Evolutionary conservation across 2,329 filamentous ascomycete species (phyloP).

Genomic region (Aspergillus ochraceoroseus): DNA sequence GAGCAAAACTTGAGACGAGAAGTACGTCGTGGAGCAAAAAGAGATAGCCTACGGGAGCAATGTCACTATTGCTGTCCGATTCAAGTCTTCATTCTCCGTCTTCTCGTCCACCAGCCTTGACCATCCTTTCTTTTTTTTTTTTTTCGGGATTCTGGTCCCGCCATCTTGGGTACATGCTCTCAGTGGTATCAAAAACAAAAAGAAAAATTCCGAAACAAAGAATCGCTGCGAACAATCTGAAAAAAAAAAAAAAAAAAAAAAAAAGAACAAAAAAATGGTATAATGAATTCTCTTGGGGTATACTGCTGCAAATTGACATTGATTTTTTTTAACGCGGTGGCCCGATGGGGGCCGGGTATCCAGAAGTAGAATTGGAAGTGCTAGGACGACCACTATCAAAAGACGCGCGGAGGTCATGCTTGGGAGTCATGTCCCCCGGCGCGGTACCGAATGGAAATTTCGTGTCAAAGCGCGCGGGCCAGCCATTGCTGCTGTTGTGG

Average conservation of each 20-base stretch:
- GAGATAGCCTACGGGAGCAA: conserved; percentile 1
- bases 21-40: neutral
- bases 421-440: conserved; percentile 75
- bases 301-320: conserved; percentile 45
- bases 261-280: conserved; percentile 34
- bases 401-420: conserved; percentile 76
- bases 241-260: conserved; percentile 41
- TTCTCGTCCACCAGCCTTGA: conserved; percentile 1
- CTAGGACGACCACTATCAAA: conserved; percentile 88
- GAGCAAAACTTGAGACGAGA: conserved; percentile 2
- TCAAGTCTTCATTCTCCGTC: conserved; percentile 7
- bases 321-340: conserved; percentile 75
- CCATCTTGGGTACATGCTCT: conserved; percentile 18
- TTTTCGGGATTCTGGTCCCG: conserved; percentile 12
- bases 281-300: conserved; percentile 40
- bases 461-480: conserved; percentile 53
- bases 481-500: conserved; percentile 57
- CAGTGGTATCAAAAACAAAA: conserved; percentile 32
- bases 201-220: conserved; percentile 18
- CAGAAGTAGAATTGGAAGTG: conserved; percentile 94
- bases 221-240: conserved; percentile 36
- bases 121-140: conserved; percentile 7
- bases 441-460: conserved; percentile 60
- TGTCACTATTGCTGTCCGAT: neutral
- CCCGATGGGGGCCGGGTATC: conserved; percentile 90